Base-by-base conservation (phyloP, 2,329 filamentous ascomycete genomes). In the Fusarium haematococcum region DNA sequence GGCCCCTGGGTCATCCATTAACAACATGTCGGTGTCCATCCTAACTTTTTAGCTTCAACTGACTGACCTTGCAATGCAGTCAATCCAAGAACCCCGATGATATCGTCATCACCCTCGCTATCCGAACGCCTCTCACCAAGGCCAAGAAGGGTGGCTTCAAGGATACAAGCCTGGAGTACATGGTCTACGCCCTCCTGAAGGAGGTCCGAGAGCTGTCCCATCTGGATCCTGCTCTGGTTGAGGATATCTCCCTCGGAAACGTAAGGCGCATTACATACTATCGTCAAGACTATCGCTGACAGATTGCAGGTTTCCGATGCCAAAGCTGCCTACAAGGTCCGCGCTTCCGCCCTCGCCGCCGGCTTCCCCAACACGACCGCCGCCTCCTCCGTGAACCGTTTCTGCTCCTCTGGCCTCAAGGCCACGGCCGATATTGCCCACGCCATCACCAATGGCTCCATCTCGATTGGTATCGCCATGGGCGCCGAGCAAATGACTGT, bases 341-440 rank as follows among this genome's bases (percentile, higher is more conserved):
- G 97, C 78, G 95, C 95, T 62, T 95, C 97, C 54, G 89, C 93
- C 73, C 93, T 98, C 72, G 94, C 95, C 57, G 97, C 97, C 67
- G 97, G 97, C 77, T 97, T 97, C 87, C 95, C 97, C 77, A 95
- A 97, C 86, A 98, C 96, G 8, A 89, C 94, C 58, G 90, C 91
- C 75, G 94, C 93, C 74, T 95, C 90, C 50, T 92, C 93, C 50
- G 89, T 97, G 68, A 98, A 98, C 88, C 93, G 97, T 71, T 98
- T 99, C 91, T 99, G 97, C 89, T 97, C 95, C 41, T 98, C 95
- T 0, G 97, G 97, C 39, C 92, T 99, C 75, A 97, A 98, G 85
- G 95, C 97, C 67, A 94, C 95, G 6, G 95, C 97, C 84, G 95
- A 98, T 81, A 97, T 99, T 76, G 95, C 97, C 60, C 93, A 97